Percentiles rank a stretch among this genome's conserved stretches.
Conservation (phyloP, 2,329 filamentous ascomycete genomes). For the Epichloe sp. region DNA sequence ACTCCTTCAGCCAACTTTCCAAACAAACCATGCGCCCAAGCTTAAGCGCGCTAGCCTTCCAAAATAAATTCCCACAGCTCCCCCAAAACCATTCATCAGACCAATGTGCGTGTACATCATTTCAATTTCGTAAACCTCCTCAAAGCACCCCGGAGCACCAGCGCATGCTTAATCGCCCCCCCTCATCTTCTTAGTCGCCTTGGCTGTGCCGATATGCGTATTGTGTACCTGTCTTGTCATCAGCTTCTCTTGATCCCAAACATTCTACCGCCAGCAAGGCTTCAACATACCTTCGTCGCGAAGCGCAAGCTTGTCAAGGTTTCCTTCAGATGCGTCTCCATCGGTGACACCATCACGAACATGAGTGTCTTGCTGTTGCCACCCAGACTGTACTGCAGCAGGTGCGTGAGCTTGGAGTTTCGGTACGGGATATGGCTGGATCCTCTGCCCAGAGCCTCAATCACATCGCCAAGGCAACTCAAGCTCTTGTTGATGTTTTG, state of each 20-base stretch:
- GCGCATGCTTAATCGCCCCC: slow-evolving; percentile 9
- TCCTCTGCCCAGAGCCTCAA: slow-evolving; percentile 77
- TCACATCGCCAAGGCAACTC: slow-evolving; percentile 86
- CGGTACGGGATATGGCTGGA: slow-evolving; percentile 82
- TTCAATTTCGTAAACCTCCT: slow-evolving; percentile 1
- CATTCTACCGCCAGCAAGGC: neutral
- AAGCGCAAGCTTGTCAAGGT: slow-evolving; percentile 92
- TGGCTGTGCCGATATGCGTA: slow-evolving; percentile 84
- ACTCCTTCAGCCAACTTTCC: neutral
- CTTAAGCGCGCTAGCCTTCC: neutral
- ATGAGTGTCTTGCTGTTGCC: slow-evolving; percentile 97
- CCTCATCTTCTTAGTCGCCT: slow-evolving; percentile 52
- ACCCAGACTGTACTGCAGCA: slow-evolving; percentile 86
- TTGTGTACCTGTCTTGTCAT: slow-evolving; percentile 52
- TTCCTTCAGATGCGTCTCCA: slow-evolving; percentile 83
- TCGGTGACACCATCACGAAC: slow-evolving; percentile 95
- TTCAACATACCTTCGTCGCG: slow-evolving; percentile 64
- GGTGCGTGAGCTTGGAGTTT: slow-evolving; percentile 92
- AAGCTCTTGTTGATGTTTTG: slow-evolving; percentile 96
- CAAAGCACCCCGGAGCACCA: neutral
- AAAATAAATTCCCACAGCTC: slow-evolving; percentile 1
- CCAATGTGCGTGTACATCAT: slow-evolving; percentile 2
- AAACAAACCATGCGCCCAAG: neutral
- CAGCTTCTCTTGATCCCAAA: neutral
- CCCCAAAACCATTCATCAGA: neutral